Base-by-base conservation (phyloP, 2,329 filamentous ascomycete species). In the Fusarium tupiense region DNA sequence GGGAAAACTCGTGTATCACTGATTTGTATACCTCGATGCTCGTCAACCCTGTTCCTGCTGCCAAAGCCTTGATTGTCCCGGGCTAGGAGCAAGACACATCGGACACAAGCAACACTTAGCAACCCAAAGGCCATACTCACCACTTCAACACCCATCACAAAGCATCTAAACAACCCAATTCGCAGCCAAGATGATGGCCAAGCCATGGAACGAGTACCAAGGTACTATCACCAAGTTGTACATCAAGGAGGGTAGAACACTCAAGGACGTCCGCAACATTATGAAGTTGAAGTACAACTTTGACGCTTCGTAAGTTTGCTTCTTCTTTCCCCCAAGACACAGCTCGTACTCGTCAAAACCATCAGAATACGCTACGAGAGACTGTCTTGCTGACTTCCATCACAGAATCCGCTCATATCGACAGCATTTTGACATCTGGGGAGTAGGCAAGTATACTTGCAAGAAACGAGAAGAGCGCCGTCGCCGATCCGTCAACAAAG, bases 381-480 rank as follows among this genome's bases (percentile, higher is more conserved):
- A 20, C 29, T 19, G 31, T n/a, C n/a, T 37, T 22, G 29, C 67
- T 75, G 40, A 76, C 40, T 14, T 6, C 16, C 22, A 8, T 17
- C 44, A 33, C 24, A 75, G 81, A 22, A 82, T 81, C n/a, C 84
- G 87, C 59, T 85, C 86, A 6, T 88, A 88, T 73, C 81, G 86
- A 26, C 85, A 85, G n/a, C 82, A 85, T 43, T 83, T 88, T 69
- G 82, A 85, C 31, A 81, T 78, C 66, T 88, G 87, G 87, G 74
- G 80, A 8, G 72, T 87, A 47, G 77, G 80, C 73, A 88, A 88
- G 76, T 88, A 88, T 77, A 86, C 84, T 61, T 82, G 83, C 75
- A 84, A 80, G 71, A 80, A 80, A 57, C 79, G 79, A 46, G 52
- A 71, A 29, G 62, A 56, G 19, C 71, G 71, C 13, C 76, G 75